Conservation (phyloP, 208 protist species). For the Zelonia costaricensis region DNA sequence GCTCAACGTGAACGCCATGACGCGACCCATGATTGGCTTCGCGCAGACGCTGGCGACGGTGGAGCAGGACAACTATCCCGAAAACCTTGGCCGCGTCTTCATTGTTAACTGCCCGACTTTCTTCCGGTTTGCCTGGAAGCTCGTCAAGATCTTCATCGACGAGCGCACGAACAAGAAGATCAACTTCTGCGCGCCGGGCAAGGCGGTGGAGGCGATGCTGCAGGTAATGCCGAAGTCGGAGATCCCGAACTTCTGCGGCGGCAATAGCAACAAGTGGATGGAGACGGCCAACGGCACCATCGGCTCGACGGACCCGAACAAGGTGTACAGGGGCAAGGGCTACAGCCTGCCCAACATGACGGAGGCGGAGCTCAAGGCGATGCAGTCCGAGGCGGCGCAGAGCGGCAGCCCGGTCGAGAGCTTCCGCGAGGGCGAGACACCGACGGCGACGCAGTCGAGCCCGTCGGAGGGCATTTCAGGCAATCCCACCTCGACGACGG, state of each 20-base stretch:
- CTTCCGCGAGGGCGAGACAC: conserved; percentile 23
- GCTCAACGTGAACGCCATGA: conserved; percentile 61
- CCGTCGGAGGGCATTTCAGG: background rate
- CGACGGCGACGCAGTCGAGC: conserved; percentile 18
- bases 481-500: background rate
- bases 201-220: conserved; percentile 54
- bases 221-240: conserved; percentile 63
- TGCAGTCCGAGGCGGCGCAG: conserved; percentile 6
- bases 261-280: conserved; percentile 68
- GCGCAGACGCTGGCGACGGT: conserved; percentile 69
- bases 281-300: conserved; percentile 50
- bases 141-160: conserved; percentile 84
- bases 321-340: conserved; percentile 38
- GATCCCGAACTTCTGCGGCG: conserved; percentile 81
- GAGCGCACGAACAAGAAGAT: conserved; percentile 84
- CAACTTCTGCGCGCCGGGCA: conserved; percentile 47
- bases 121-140: conserved; percentile 74
- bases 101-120: conserved; percentile 83
- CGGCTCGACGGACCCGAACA: conserved; percentile 60
- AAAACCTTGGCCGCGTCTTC: conserved; percentile 74
- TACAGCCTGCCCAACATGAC: conserved; percentile 18
- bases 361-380: conserved; percentile 18
- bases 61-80: conserved; percentile 90
- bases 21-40: conserved; percentile 77
- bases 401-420: conserved; percentile 20